Base-by-base conservation (phyloP, 768 basidiomycete species). In the Russula olivacea region DNA sequence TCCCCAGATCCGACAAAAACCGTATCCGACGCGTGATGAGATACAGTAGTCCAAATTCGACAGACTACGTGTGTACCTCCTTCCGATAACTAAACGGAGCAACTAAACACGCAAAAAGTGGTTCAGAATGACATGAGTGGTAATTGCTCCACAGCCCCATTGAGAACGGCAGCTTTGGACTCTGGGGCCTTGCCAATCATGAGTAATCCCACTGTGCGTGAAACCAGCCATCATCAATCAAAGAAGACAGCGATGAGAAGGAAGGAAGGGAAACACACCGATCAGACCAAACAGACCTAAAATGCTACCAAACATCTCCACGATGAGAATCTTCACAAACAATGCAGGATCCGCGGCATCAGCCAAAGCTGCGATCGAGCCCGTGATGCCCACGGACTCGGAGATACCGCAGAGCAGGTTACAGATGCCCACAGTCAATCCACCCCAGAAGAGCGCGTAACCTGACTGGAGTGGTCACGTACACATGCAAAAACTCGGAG, bases 371-470 rank as follows among this genome's bases (percentile, higher is more conserved):
- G 95, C 97, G 19, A 93, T 98, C 2, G 94, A 91, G 0, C 97
- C 97, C 6, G 93, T 93, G 72, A 98, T 83, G 43, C 97, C 96
- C 53, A 99, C 97, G 15, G 87, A 91, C 53, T 98, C 97, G 15
- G 87, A 91, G 61, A 98, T 76, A 64, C 97, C 97, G 64, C 97
- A 98, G 23, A 99, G 81, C 28, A 98, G 82, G 75, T 98, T 99
- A 76, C 96, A 98, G 4, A 85, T 72, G 17, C 97, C 97, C 32
- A 96, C 95, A 2, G 94, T 94, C 38, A 98, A 77, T 34, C 97
- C 97, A 25, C 94, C 95, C 89, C 95, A 98, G 81, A 99, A 98
- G 55, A 98, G 81, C 3, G 96, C 88, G 70, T 84, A 98, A 7
- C 93, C 92, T 92, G 67, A n/a, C 12, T 21, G 14, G 17, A 12